Evolutionary conservation across 257 asterid genomes (phyloP).

Genomic region (Lycium barbarum): DNA sequence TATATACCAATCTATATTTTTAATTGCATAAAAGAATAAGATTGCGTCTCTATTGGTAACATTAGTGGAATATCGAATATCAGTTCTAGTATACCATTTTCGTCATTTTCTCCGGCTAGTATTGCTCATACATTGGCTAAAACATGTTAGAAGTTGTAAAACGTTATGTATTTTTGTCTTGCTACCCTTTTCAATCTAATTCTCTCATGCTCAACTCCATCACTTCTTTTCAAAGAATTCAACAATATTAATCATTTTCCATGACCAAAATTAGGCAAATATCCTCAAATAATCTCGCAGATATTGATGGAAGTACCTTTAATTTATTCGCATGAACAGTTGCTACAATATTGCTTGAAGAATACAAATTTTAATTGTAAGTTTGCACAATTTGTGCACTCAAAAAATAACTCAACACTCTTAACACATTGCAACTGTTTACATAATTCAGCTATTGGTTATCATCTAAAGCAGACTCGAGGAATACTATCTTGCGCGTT

Average conservation of each 20-base stretch:
- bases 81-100: too few species aligned
- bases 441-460: neutral
- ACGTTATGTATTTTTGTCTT: neutral
- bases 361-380: neutral
- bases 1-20: too few species aligned
- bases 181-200: neutral
- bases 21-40: too few species aligned
- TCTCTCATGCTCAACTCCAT: neutral
- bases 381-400: neutral
- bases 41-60: neutral
- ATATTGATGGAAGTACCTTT: neutral
- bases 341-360: too few species aligned
- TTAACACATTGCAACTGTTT: neutral
- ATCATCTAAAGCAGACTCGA: slow-evolving; percentile 44
- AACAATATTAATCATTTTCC: neutral
- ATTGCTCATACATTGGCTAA: too few species aligned
- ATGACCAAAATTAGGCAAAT: neutral
- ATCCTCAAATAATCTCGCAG: neutral
- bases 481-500: slow-evolving; percentile 35
- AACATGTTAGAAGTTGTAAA: neutral
- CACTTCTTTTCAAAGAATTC: neutral
- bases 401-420: neutral
- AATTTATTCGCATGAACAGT: neutral
- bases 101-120: too few species aligned
- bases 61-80: too few species aligned